Conservation (phyloP, 1,284 basidiomycete species). For the Caloboletus firmus region DNA sequence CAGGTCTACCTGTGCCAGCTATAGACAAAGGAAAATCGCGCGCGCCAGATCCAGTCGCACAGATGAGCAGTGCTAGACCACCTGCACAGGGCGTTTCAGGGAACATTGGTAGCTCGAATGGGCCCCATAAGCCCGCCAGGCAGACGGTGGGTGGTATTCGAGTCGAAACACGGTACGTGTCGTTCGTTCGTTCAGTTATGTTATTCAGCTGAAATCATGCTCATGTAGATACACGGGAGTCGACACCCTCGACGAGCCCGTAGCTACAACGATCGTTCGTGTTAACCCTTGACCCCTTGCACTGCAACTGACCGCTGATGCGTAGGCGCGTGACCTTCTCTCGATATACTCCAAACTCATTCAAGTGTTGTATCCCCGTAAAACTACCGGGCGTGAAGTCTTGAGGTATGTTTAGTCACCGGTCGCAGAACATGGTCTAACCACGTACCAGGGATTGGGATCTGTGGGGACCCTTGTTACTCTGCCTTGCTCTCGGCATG, state of each 20-base stretch:
- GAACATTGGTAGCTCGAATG: constrained; percentile 62
- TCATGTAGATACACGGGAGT: constrained; percentile 68
- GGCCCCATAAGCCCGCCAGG: constrained; percentile 45
- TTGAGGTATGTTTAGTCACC: constrained; percentile 51
- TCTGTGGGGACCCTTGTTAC: constrained; percentile 89
- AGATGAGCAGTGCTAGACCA: constrained; percentile 38
- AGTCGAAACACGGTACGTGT: constrained; percentile 77
- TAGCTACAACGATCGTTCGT: constrained; percentile 84
- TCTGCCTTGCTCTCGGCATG: constrained; percentile 82
- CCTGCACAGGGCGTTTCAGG: constrained; percentile 56
- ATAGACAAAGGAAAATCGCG: constrained; percentile 69
- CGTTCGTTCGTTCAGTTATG: not conserved
- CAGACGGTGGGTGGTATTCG: constrained; percentile 78
- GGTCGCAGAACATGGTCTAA: constrained; percentile 8
- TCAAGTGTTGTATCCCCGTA: constrained; percentile 88
- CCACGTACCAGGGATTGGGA: constrained; percentile 80
- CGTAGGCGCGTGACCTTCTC: constrained; percentile 80
- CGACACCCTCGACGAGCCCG: constrained; percentile 90
- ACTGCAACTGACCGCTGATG: constrained; percentile 9
- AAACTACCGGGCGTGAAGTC: constrained; percentile 74
- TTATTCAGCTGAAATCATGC: not conserved
- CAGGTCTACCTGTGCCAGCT: constrained; percentile 45
- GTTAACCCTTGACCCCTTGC: constrained; percentile 4
- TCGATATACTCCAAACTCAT: constrained; percentile 91
- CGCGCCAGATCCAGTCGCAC: constrained; percentile 56